Evolutionary conservation across 2,329 filamentous ascomycete genomes (phyloP), one percentile per base, ranked within the genome.

Genomic region (Fusarium sp.): DNA sequence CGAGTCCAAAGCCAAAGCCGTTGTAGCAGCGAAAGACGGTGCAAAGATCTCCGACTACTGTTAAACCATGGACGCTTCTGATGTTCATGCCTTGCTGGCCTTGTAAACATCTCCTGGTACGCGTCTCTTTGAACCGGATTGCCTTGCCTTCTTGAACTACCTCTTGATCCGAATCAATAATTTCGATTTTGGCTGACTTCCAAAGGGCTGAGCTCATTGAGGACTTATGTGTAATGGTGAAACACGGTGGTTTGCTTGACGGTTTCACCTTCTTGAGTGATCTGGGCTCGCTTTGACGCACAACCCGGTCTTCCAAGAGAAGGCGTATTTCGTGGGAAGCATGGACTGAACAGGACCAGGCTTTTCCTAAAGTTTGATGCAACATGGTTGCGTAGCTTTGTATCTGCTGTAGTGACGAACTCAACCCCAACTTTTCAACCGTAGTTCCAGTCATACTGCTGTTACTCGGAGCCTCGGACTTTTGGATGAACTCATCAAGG

Each of bases 141-240:
- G 4, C 0, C 18, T 7, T 45, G 4, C 5, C 0, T 2, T 22
- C 0, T 5, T 28, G 0, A 22, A 22, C 13, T 11, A 0, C 18
- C 18, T 28, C 26, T 5, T 22, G 3, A 3, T 28, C 42, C 0
- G 42, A 15, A 45, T 28, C 18, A 7, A 45, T 22, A 28, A 45
- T 28, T 3, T 45, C 42, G 13, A 45, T 15, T 45, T 28, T 28
- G 1, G 42, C 26, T 3, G 26, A 45, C 13, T 45, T 45, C 42
- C 42, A 28, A 5, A 7, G 4, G 28, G 42, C 26, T 3, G 26
- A 28, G 18, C 26, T 22, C 3, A 22, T 28, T 11, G 18, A 9
- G 1, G 42, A 15, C 7, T 45, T 45, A 22, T 28, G 26, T 7
- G 42, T 28, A 5, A 45, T 45, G 0, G 42, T 45, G 26, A 45